Evolutionary conservation across 257 asterid species (phyloP).

Genomic region (Avicennia marina): DNA sequence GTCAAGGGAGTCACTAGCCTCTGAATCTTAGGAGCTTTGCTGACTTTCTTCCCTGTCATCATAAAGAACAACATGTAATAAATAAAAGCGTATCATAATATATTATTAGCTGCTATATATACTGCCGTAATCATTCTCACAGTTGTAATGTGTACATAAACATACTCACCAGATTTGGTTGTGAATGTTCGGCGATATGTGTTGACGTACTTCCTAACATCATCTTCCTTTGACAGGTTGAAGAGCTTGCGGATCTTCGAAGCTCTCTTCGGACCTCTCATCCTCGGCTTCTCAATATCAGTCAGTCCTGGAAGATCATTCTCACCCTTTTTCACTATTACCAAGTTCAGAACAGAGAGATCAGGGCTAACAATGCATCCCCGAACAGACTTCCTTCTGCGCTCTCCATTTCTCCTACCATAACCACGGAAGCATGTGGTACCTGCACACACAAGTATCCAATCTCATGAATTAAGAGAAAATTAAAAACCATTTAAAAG

Average conservation of each 20-base stretch:
- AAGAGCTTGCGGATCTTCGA: too few species aligned
- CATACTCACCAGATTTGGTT: slow-evolving; percentile 16
- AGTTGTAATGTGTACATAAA: too few species aligned
- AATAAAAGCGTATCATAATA: too few species aligned
- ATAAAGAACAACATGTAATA: too few species aligned
- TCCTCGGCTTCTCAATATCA: too few species aligned
- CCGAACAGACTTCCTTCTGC: slow-evolving; percentile 27
- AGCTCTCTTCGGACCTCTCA: too few species aligned
- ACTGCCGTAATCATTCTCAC: too few species aligned
- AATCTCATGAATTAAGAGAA: too few species aligned
- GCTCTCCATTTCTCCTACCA: slow-evolving; percentile 28
- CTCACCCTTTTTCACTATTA: too few species aligned
- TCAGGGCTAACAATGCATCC: slow-evolving; percentile 28
- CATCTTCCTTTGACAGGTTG: neutral
- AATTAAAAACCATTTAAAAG: neutral
- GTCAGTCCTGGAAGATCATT: too few species aligned
- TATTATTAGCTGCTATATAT: too few species aligned
- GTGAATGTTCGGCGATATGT: slow-evolving; percentile 26
- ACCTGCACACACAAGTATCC: neutral
- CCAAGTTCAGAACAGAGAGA: slow-evolving; percentile 5
- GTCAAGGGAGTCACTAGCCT: slow-evolving; percentile 23
- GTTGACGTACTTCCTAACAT: slow-evolving; percentile 27
- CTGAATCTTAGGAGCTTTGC: slow-evolving; percentile 28
- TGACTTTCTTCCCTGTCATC: slow-evolving; percentile 24
- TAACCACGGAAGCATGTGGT: slow-evolving; percentile 25